These are phyloP conservation scores for Volutella citrinella DNA, from an alignment of 2,329 filamentous ascomycete genomes.

Conservation along the genomic window DNA sequence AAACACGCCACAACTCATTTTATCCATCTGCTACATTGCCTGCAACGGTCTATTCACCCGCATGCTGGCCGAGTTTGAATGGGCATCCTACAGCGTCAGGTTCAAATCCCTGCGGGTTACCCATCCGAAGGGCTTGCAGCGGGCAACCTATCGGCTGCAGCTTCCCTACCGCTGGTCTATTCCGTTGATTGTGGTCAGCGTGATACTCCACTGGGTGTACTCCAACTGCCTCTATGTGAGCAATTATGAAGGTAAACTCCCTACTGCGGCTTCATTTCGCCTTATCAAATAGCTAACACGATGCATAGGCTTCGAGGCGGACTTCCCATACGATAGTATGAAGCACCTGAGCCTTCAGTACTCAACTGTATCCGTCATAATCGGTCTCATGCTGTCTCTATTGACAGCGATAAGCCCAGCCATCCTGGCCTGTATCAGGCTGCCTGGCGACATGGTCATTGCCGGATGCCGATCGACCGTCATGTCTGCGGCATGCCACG, in stretches of 20 bases:
- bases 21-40: constrained; percentile 13
- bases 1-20: constrained; percentile 12
- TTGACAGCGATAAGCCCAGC: constrained; percentile 5
- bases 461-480: constrained; percentile 14
- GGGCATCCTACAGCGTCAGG: constrained; percentile 9
- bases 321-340: constrained; percentile 1
- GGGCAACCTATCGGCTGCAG: constrained; percentile 18
- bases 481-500: constrained; percentile 17
- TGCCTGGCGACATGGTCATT: constrained; percentile 14
- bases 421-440: constrained; percentile 7
- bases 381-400: constrained; percentile 5
- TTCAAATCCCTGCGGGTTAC: constrained; percentile 16
- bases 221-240: constrained; percentile 19
- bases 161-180: constrained; percentile 19
- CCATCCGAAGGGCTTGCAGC: constrained; percentile 10
- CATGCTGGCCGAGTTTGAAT: constrained; percentile 18
- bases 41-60: constrained; percentile 17
- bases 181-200: constrained; percentile 13
- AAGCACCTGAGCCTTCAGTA: constrained; percentile 9
- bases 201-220: constrained; percentile 18
- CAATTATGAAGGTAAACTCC: constrained; percentile 17
- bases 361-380: constrained; percentile 11
- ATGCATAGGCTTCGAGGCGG: neutral
- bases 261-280: too few relatives aligned
- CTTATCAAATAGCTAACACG: neutral